Evolutionary conservation across 805 yeast species (phyloP).

Genomic region (Nakazawaea sp.): DNA sequence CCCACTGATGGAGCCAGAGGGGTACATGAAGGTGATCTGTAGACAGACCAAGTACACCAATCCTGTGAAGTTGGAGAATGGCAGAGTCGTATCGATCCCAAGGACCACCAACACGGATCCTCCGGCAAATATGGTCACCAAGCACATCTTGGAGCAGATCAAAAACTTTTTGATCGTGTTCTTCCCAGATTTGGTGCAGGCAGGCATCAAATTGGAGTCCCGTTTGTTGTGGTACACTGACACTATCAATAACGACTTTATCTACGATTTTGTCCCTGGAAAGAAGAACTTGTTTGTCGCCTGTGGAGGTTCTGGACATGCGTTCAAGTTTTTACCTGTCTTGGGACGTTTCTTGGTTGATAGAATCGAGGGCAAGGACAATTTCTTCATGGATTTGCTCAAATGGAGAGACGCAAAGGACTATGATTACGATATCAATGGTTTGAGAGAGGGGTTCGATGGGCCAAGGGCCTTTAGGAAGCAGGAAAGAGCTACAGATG

Average conservation of each 20-base stretch:
- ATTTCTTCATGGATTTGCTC: slow-evolving; percentile 23
- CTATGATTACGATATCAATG: slow-evolving; percentile 20
- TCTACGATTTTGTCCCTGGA: slow-evolving; percentile 25
- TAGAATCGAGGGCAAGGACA: slow-evolving; percentile 24
- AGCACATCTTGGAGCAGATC: slow-evolving; percentile 20
- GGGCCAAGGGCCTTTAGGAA: slow-evolving; percentile 10
- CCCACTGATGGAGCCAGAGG: slow-evolving; percentile 28
- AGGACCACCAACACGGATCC: slow-evolving; percentile 19
- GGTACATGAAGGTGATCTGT: slow-evolving; percentile 26
- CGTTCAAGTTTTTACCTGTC: slow-evolving; percentile 27
- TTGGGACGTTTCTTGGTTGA: slow-evolving; percentile 24
- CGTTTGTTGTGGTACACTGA: slow-evolving; percentile 26
- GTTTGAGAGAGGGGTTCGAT: slow-evolving; percentile 19
- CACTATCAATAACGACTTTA: slow-evolving; percentile 24
- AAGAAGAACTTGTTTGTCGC: slow-evolving; percentile 23
- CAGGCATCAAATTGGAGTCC: slow-evolving; percentile 17
- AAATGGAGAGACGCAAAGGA: slow-evolving; percentile 25
- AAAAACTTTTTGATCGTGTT: slow-evolving; percentile 19
- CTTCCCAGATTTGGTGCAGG: slow-evolving; percentile 22
- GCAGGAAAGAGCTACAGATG: slow-evolving; percentile 16
- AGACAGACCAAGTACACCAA: slow-evolving; percentile 30
- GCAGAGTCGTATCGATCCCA: slow-evolving; percentile 23
- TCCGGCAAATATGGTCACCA: slow-evolving; percentile 18
- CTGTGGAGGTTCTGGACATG: slow-evolving; percentile 30
- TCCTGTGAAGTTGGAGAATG: slow-evolving; percentile 17